These are phyloP conservation scores for Echeveria elegans DNA, from an alignment of 164 flowering plant species.

Conservation along the genomic window DNA sequence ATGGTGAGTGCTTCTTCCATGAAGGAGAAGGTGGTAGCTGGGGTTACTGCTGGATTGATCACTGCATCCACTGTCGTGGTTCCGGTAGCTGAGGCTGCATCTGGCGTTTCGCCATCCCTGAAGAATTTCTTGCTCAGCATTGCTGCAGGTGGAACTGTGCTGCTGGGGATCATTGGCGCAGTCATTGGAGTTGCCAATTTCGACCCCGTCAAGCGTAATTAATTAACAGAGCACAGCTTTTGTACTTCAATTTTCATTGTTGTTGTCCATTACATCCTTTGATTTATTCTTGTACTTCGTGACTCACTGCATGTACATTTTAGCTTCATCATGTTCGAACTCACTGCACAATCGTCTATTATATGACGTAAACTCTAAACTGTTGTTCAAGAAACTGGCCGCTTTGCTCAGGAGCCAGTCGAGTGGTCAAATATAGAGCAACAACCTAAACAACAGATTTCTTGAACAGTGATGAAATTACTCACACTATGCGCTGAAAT, in stretches of 20 bases:
- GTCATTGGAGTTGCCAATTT: slow-evolving; percentile 45
- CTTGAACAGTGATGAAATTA: background rate
- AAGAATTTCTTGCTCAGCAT: slow-evolving; percentile 56
- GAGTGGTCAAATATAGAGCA: too few relatives aligned
- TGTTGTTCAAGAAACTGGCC: too few relatives aligned
- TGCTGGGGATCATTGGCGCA: slow-evolving; percentile 28
- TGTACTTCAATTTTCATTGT: background rate
- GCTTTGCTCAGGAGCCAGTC: too few relatives aligned
- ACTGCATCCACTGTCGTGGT: slow-evolving; percentile 29
- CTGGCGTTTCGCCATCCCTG: slow-evolving; percentile 33
- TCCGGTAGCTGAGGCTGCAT: slow-evolving; percentile 35
- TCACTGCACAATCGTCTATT: background rate
- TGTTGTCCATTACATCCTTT: background rate
- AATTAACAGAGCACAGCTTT: background rate
- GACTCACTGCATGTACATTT: background rate
- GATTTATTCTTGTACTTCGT: background rate
- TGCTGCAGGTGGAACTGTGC: slow-evolving; percentile 34
- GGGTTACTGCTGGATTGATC: slow-evolving; percentile 27
- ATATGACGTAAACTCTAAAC: too few relatives aligned
- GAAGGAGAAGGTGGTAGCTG: slow-evolving; percentile 35
- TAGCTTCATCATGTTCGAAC: background rate
- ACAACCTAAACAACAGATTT: background rate
- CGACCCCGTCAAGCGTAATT: slow-evolving; percentile 40
- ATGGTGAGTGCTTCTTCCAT: slow-evolving; percentile 21
- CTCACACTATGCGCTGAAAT: background rate